Percentiles rank a stretch among this genome's conserved stretches.
Evolutionary conservation across 2,329 filamentous ascomycete genomes (phyloP).

Genomic region (Rugonectria rugulosa): DNA sequence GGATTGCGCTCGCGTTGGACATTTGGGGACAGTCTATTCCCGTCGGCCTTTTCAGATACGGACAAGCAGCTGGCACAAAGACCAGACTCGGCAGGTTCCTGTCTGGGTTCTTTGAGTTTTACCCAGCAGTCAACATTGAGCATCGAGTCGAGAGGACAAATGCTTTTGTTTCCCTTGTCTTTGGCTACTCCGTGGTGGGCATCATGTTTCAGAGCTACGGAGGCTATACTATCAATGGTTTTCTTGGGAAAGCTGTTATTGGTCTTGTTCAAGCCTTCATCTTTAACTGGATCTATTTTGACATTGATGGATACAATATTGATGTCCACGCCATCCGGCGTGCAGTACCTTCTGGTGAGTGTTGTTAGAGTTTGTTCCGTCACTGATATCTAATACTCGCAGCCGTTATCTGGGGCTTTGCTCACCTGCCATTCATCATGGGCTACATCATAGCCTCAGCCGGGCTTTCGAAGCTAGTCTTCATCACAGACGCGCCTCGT

Average conservation of each 20-base stretch:
- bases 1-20: conserved; percentile 63
- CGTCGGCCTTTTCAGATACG: conserved; percentile 49
- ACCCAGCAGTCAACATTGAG: conserved; percentile 70
- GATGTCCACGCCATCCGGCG: conserved; percentile 68
- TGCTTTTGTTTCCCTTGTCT: conserved; percentile 70
- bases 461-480: conserved; percentile 64
- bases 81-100: conserved; percentile 38
- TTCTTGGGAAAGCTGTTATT: conserved; percentile 69
- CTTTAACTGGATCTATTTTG: conserved; percentile 71
- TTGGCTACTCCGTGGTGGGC: conserved; percentile 70
- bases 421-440: conserved; percentile 70
- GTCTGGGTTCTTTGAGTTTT: conserved; percentile 61
- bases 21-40: conserved; percentile 55
- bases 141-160: conserved; percentile 70
- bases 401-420: conserved; percentile 61
- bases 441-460: conserved; percentile 66
- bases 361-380: neutral
- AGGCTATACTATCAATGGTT: conserved; percentile 57
- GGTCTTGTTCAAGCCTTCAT: conserved; percentile 65
- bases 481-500: conserved; percentile 61
- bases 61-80: conserved; percentile 24
- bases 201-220: conserved; percentile 64
- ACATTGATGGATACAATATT: conserved; percentile 65
- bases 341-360: conserved; percentile 51
- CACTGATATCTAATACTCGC: conserved; percentile 8